phyloP scores from a whole-genome alignment of 1,284 basidiomycete species.

The Flammula alnicola region DNA sequence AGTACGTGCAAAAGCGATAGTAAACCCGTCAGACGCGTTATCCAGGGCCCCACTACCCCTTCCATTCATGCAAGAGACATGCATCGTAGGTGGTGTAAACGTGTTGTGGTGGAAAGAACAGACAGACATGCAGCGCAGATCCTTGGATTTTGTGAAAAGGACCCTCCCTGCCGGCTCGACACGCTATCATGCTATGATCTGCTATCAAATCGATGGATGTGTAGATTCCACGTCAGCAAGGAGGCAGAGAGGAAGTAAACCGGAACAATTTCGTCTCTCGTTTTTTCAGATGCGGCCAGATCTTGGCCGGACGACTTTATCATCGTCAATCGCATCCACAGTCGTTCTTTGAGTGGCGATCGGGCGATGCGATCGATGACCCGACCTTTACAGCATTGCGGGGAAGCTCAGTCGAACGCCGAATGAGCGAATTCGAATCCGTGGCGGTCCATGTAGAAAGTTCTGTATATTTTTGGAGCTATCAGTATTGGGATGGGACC shows the following conservation, averaged over 20 bases:
- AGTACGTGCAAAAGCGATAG: neutral
- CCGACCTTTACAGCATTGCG: neutral
- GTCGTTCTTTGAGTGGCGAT: neutral
- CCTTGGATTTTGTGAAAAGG: slow-evolving; percentile 11
- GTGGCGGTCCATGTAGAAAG: neutral
- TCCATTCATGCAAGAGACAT: neutral
- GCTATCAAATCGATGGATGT: slow-evolving; percentile 13
- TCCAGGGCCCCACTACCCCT: too few species aligned
- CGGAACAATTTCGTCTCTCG: neutral
- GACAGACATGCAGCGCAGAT: neutral
- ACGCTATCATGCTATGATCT: slow-evolving; percentile 12
- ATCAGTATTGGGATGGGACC: too few species aligned
- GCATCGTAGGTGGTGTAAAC: slow-evolving; percentile 1
- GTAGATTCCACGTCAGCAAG: slow-evolving; percentile 4
- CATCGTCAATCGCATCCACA: neutral
- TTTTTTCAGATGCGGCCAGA: neutral
- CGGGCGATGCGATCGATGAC: slow-evolving; percentile 2
- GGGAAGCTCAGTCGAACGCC: neutral
- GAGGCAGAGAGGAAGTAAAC: neutral
- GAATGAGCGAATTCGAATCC: neutral
- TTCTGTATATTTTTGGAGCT: neutral
- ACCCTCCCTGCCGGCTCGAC: slow-evolving; percentile 1
- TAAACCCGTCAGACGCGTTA: neutral
- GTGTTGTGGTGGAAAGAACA: slow-evolving; percentile 7
- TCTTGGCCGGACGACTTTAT: slow-evolving; percentile 2